Evolutionary conservation across 805 yeast genomes (phyloP).

Genomic region (Starmerella kuoi): DNA sequence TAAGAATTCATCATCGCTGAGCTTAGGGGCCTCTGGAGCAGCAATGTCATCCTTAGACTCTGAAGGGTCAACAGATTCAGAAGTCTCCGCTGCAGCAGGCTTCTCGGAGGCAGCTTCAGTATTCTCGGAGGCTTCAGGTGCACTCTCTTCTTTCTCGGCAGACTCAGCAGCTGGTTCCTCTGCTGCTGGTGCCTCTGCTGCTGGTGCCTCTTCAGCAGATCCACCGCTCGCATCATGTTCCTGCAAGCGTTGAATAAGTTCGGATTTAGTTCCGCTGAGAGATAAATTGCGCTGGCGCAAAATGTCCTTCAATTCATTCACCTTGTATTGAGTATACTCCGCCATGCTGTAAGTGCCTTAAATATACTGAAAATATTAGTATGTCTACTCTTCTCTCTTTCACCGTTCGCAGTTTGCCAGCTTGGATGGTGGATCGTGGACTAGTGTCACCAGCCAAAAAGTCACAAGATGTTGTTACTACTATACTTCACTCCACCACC

Average conservation of each 20-base stretch:
- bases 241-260: constrained; percentile 50
- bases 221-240: constrained; percentile 37
- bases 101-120: constrained; percentile 12
- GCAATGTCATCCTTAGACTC: constrained; percentile 9
- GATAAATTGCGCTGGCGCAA: constrained; percentile 58
- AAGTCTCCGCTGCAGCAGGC: neutral
- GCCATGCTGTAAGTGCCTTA: neutral
- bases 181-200: constrained; percentile 14
- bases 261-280: constrained; percentile 69
- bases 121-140: neutral
- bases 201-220: constrained; percentile 11
- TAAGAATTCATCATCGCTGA: constrained; percentile 55
- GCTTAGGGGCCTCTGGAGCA: constrained; percentile 8
- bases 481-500: too few species aligned
- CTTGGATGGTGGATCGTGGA: too few species aligned
- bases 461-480: too few species aligned
- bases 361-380: too few species aligned
- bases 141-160: neutral
- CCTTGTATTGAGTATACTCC: constrained; percentile 31
- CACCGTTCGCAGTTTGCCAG: too few species aligned
- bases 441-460: too few species aligned
- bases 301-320: constrained; percentile 70
- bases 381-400: too few species aligned
- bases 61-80: constrained; percentile 19
- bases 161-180: constrained; percentile 10